These are phyloP conservation scores for Candida dubliniensis DNA, from an alignment of 1,139 yeast species.

Conservation along the genomic window DNA sequence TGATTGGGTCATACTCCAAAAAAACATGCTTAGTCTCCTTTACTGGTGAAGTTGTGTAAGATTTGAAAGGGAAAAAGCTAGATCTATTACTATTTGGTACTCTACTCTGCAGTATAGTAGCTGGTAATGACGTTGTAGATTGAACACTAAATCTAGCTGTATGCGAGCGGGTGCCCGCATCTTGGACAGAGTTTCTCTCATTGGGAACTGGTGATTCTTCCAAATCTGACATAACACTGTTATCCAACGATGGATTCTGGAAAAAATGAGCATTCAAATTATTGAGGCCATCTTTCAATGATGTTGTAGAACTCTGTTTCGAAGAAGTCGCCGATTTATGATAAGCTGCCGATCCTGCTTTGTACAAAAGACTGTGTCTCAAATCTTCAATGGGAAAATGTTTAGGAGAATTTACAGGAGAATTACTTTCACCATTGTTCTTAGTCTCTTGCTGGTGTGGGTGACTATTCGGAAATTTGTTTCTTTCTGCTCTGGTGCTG, in stretches of 20 bases:
- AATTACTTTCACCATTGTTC: slow-evolving; percentile 1
- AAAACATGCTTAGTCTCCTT: slow-evolving; percentile 83
- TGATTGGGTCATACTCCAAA: slow-evolving; percentile 86
- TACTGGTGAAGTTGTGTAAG: slow-evolving; percentile 36
- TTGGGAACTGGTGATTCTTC: background rate
- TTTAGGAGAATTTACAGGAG: slow-evolving; percentile 12
- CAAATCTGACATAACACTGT: slow-evolving; percentile 3
- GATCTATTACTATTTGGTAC: slow-evolving; percentile 1
- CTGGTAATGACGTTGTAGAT: slow-evolving; percentile 1
- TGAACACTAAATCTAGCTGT: background rate
- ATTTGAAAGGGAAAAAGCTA: slow-evolving; percentile 8
- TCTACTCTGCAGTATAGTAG: background rate
- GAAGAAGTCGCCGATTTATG: slow-evolving; percentile 19
- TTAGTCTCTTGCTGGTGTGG: background rate
- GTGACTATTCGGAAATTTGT: background rate
- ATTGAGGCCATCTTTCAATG: slow-evolving; percentile 11
- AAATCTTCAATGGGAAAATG: slow-evolving; percentile 14
- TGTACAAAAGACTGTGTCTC: slow-evolving; percentile 31
- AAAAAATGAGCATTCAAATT: background rate
- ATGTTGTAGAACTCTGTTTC: slow-evolving; percentile 18
- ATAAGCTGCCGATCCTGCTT: slow-evolving; percentile 21
- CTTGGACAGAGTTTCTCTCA: background rate
- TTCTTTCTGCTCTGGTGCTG: too few relatives aligned
- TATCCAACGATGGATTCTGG: background rate
- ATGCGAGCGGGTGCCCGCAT: background rate